Evolutionary conservation across 208 protist genomes (phyloP), one percentile per base, ranked within the genome.

Genomic region (Zelonia costaricensis): DNA sequence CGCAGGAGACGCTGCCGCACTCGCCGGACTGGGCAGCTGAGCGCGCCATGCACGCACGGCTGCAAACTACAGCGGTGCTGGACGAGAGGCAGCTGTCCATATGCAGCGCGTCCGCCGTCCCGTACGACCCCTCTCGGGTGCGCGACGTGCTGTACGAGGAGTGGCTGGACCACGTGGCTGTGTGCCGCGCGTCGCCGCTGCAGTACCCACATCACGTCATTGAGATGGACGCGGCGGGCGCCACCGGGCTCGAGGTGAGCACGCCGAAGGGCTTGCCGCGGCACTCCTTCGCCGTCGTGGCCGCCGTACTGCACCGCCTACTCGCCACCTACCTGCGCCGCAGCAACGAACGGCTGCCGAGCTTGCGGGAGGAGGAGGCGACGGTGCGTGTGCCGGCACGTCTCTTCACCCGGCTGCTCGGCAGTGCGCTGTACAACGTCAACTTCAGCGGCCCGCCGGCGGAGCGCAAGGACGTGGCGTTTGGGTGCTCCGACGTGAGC

Each of bases 201-300:
- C 61, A 82, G 25, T 80, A 82, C 46, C 80, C 80, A 4, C 61
- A 69, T 38, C 80, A 86, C 62, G 48, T 38, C n/a, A 22, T 81
- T 16, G 16, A 31, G 40, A 44, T 69, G 22, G 31, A 23, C 12
- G 39, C 44, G 15, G 15, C 12, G 31, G 40, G 33, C 45, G n/a
- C 28, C 31, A 18, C 25, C 38, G 13, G 13, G 38, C 16, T 5
- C 18, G 15, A 20, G 35, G n/a, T n/a, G n/a, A 9, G 10, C 10
- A 42, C 15, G 9, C 36, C 36, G 36, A 15, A 16, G 9, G 36
- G 15, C 9, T 42, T 42, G 9, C 45, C 16, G 7, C 15, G 16
- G 10, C 23, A 10, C 3, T 25, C 30, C 8, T 58, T 42, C 18
- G 4, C 33, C 28, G 55, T 38, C 28, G 36, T 72, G 4, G 66